Evolutionary conservation across 306 rosid species (phyloP), one percentile per base, ranked within the genome.

Genomic region (Oemleria cerasiformis): DNA sequence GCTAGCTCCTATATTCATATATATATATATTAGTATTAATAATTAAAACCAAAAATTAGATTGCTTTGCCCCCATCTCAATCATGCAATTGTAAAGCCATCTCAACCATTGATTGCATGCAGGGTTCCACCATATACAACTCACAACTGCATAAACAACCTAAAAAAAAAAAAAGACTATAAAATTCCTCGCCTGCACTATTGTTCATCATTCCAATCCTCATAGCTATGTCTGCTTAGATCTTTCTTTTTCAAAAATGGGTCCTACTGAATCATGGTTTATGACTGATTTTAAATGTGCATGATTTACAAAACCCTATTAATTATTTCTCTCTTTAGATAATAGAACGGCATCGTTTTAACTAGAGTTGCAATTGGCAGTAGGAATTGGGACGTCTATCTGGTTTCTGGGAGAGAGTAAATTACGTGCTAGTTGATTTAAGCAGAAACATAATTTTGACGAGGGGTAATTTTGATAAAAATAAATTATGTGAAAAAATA

Each of bases 1-100:
- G n/a, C n/a, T n/a, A 66, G 82, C 77, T 75, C 65, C 82, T 75
- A 78, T 25, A 25, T 1, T 25, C 2, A 25, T 25, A 1, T 25
- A 25, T 25, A 25, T 25, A 25, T 1, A 2, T 25, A 25, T 25
- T 25, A 25, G 2, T 25, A 25, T n/a, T n/a, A n/a, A n/a, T n/a
- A n/a, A n/a, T 80, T 84, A 80, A 78, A 78, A 80, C 79, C 69
- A 68, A 25, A 25, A 25, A 25, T 25, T 80, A 77, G 66, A 79
- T 81, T 83, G 59, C 79, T 87, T 81, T 80, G 82, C 75, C 85
- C 84, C 78, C 54, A 74, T 80, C 23, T 76, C 65, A 68, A 82
- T 84, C 62, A 76, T 74, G 70, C 51, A 63, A 75, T 65, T 75
- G 54, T 65, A 74, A 69, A 77, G 49, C 66, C 25, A 73, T 63